Base-by-base conservation (phyloP, 2,329 filamentous ascomycete species). In the Ustulina deusta region DNA sequence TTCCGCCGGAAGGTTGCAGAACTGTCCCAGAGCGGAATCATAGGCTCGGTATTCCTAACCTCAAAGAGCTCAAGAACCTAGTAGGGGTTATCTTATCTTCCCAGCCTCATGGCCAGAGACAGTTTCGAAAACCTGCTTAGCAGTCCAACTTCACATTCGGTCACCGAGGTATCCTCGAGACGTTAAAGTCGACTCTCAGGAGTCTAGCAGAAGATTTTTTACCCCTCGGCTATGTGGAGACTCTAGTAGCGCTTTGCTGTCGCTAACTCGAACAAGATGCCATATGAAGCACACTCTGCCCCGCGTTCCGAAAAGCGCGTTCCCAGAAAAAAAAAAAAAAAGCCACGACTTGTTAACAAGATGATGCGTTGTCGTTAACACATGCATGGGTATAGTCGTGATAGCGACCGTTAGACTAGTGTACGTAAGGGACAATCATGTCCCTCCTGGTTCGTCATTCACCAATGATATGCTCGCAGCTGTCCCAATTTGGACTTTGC, bases 401-500 rank as follows among this genome's bases (percentile, higher is more conserved):
- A 51, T 29, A n/a, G 13, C 7, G 3, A n/a, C 22, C 44, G 44
- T 15, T 29, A 11, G 46, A 25, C 46, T 29, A 27, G 11, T 6
- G n/a, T 29, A 10, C 25, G 15, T n/a, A 51, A 42, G 48, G 25
- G n/a, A 51, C 42, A 25, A 52, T 52, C 46, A 20, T 27, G 34
- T 55, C 10, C n/a, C 25, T 13, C 57, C 62, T 40, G 59, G 32
- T 58, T 56, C 32, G n/a, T 17, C 34, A 25, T 60, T 66, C 61
- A 61, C 69, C 68, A 71, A 70, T 71, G 34, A 60, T 48, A 66
- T 64, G 22, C 48, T 60, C 38, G 65, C 68, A 64, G 65, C 22
- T 44, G 61, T 71, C 70, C 70, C 48, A 59, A 71, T 69, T 20
- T 34, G 69, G 69, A 49, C 49, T 67, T 56, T 64, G 25, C 55